Conservation (phyloP, 768 basidiomycete genomes). For the Lactarius psammicola region DNA sequence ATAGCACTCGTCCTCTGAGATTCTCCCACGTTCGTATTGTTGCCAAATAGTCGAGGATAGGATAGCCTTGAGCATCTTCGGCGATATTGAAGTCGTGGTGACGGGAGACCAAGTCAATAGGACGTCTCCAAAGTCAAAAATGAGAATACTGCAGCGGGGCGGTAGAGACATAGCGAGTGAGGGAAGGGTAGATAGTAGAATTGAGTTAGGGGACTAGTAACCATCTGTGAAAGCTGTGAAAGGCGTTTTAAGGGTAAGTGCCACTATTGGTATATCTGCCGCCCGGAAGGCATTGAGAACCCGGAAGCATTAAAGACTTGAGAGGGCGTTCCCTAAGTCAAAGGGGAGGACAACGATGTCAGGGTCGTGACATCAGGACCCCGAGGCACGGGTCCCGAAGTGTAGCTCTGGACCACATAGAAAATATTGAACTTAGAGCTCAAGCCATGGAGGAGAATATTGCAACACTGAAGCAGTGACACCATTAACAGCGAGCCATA, state of each 20-base stretch:
- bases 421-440: too few relatives aligned
- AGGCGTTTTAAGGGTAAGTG: slow-evolving; percentile 7
- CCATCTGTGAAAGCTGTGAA: too few relatives aligned
- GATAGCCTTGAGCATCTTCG: slow-evolving; percentile 42
- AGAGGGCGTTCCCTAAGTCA: too few relatives aligned
- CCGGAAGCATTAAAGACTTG: background rate
- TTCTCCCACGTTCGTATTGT: slow-evolving; percentile 49
- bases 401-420: too few relatives aligned
- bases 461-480: too few relatives aligned
- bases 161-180: slow-evolving; percentile 10
- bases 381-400: too few relatives aligned
- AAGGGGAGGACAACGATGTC: too few relatives aligned
- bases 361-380: too few relatives aligned
- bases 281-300: background rate
- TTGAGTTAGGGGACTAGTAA: background rate
- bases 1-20: slow-evolving; percentile 48
- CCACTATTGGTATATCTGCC: slow-evolving; percentile 1
- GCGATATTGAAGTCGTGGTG: slow-evolving; percentile 45
- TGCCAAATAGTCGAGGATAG: slow-evolving; percentile 49
- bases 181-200: too few relatives aligned
- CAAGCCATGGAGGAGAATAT: too few relatives aligned
- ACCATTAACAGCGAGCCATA: too few relatives aligned
- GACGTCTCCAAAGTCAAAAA: slow-evolving; percentile 57
- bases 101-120: slow-evolving; percentile 52
- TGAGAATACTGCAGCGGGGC: slow-evolving; percentile 36